Evolutionary conservation across 2,329 filamentous ascomycete genomes (phyloP).

Genomic region (Bertia moriformis): DNA sequence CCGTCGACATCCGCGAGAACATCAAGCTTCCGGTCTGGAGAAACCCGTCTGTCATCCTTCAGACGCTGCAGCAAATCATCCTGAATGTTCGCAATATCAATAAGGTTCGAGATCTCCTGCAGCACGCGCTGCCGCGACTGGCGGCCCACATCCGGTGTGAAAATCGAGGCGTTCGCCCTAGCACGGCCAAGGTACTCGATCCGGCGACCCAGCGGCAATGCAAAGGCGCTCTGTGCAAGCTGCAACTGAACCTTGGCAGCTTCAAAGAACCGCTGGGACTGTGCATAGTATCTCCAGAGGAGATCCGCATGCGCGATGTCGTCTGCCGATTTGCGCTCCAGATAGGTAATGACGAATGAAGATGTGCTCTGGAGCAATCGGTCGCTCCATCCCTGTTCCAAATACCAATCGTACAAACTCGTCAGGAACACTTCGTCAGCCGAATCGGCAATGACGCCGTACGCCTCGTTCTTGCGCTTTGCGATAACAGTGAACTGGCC

Average conservation of each 20-base stretch:
- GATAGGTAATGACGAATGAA: constrained; percentile 71
- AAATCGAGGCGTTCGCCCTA: constrained; percentile 80
- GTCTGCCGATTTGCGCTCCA: constrained; percentile 59
- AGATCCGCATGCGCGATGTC: constrained; percentile 73
- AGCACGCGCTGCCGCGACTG: constrained; percentile 74
- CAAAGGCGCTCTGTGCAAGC: constrained; percentile 71
- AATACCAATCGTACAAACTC: constrained; percentile 96
- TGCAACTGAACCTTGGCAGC: constrained; percentile 76
- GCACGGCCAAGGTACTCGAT: constrained; percentile 83
- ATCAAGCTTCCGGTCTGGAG: constrained; percentile 42
- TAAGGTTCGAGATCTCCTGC: constrained; percentile 69
- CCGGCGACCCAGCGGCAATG: constrained; percentile 65
- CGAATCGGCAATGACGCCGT: constrained; percentile 75
- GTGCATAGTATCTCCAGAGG: constrained; percentile 82
- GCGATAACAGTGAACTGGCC: constrained; percentile 63
- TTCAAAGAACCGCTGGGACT: constrained; percentile 68
- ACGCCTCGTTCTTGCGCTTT: constrained; percentile 74
- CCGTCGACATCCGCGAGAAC: constrained; percentile 60
- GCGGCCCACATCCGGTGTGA: constrained; percentile 60
- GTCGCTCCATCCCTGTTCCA: constrained; percentile 69
- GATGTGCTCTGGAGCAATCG: constrained; percentile 75
- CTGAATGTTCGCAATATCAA: constrained; percentile 90
- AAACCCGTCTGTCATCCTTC: constrained; percentile 56
- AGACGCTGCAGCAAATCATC: constrained; percentile 76
- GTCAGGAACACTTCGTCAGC: constrained; percentile 90